Conservation (phyloP, 2,329 filamentous ascomycete species). For the Cadophora malorum region DNA sequence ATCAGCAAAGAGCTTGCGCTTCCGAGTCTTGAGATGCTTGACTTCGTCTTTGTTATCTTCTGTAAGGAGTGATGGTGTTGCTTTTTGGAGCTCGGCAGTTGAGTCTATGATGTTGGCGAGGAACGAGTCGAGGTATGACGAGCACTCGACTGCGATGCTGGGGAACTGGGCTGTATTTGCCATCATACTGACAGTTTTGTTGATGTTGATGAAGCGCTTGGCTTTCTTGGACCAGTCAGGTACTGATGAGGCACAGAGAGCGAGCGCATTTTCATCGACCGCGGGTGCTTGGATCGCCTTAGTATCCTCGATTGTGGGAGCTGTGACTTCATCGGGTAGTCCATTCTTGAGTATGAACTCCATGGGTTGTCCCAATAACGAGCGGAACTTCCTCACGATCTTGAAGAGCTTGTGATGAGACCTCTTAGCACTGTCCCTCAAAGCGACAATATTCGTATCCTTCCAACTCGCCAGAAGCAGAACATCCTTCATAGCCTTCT, state of each 20-base stretch:
- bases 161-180: slow-evolving; percentile 62
- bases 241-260: slow-evolving; percentile 41
- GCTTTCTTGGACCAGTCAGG: slow-evolving; percentile 54
- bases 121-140: slow-evolving; percentile 69
- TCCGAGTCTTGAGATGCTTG: slow-evolving; percentile 89
- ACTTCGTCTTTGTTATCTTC: slow-evolving; percentile 86
- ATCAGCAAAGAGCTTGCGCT: slow-evolving; percentile 89
- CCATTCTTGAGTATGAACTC: slow-evolving; percentile 66
- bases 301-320: neutral
- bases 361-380: slow-evolving; percentile 77
- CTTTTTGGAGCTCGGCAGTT: slow-evolving; percentile 77
- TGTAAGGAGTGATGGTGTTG: slow-evolving; percentile 80
- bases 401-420: slow-evolving; percentile 94
- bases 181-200: slow-evolving; percentile 78
- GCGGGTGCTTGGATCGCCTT: slow-evolving; percentile 26
- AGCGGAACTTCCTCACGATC: slow-evolving; percentile 87
- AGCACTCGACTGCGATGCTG: slow-evolving; percentile 59
- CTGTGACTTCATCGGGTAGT: slow-evolving; percentile 54
- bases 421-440: slow-evolving; percentile 86
- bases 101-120: slow-evolving; percentile 70
- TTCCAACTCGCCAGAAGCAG: slow-evolving; percentile 96
- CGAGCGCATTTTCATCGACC: slow-evolving; percentile 41
- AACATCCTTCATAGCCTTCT: slow-evolving; percentile 93
- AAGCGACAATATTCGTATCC: slow-evolving; percentile 90
- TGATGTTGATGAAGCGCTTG: slow-evolving; percentile 73